Evolutionary conservation across 176 grass and related monocot genomes (phyloP).

Genomic region (Carex cristatella): DNA sequence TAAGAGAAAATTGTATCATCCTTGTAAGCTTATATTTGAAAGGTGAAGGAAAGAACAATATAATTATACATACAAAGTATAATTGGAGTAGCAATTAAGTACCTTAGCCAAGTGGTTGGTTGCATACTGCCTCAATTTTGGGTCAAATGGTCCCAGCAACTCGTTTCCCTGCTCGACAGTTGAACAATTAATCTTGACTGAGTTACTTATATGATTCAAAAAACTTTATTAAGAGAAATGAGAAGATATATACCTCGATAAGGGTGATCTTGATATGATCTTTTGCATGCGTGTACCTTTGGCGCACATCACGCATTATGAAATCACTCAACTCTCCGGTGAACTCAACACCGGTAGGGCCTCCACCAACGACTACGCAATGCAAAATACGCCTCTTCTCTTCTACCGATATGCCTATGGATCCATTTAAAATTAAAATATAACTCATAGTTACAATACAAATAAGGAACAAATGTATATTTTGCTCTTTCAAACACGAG

Average conservation of each 20-base stretch:
- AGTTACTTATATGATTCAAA: not conserved
- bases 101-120: slow-evolving; percentile 78
- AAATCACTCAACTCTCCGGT: slow-evolving; percentile 95
- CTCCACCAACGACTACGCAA: slow-evolving; percentile 84
- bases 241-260: slow-evolving; percentile 55
- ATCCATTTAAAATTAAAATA: not conserved
- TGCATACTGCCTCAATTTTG: slow-evolving; percentile 68
- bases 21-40: not conserved
- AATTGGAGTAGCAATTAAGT: not conserved
- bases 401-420: slow-evolving; percentile 53
- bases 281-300: slow-evolving; percentile 81
- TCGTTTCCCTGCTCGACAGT: slow-evolving; percentile 55
- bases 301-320: slow-evolving; percentile 63
- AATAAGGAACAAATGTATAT: not conserved
- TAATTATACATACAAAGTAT: not conserved
- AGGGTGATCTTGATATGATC: slow-evolving; percentile 85
- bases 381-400: slow-evolving; percentile 72
- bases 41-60: not conserved
- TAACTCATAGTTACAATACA: not conserved
- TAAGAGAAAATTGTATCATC: not conserved
- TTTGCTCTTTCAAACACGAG: not conserved
- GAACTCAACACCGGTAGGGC: slow-evolving; percentile 92
- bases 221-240: not conserved
- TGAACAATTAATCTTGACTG: not conserved
- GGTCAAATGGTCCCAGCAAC: slow-evolving; percentile 81